These are phyloP conservation scores for Neurospora tetrasperma DNA, from an alignment of 495 filamentous ascomycete species.

Conservation along the genomic window DNA sequence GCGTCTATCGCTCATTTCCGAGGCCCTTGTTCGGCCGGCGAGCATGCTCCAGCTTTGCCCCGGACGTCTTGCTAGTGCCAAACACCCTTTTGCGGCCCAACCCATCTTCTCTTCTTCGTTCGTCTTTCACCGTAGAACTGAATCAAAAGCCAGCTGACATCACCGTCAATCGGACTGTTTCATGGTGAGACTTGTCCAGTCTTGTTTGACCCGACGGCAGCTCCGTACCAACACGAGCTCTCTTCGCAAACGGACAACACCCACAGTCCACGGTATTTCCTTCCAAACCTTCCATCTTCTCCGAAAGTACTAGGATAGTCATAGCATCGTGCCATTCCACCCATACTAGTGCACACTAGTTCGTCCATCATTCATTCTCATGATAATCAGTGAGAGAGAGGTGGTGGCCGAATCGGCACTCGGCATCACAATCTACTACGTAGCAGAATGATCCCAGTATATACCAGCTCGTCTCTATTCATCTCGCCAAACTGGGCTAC, in stretches of 20 bases:
- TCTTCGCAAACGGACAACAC: neutral
- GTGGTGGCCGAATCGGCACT: neutral
- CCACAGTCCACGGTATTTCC: neutral
- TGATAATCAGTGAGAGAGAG: neutral
- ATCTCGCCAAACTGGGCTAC: neutral
- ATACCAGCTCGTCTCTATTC: neutral
- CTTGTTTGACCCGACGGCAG: neutral
- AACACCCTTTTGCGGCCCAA: neutral
- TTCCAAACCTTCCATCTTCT: neutral
- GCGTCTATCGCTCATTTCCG: neutral
- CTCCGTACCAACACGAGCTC: neutral
- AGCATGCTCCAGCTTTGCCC: neutral
- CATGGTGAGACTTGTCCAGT: neutral
- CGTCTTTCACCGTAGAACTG: neutral
- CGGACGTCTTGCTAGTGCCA: neutral
- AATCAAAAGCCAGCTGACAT: neutral
- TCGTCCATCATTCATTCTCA: neutral
- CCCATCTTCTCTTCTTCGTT: neutral
- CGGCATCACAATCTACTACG: neutral
- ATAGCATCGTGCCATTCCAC: neutral
- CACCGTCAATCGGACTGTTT: neutral
- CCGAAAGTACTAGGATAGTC: neutral
- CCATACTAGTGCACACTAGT: neutral
- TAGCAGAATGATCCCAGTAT: neutral
- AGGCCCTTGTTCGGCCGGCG: neutral